Evolutionary conservation across 2,329 filamentous ascomycete species (phyloP), one percentile per base, ranked within the genome.

Genomic region (Ascochyta koolunga): DNA sequence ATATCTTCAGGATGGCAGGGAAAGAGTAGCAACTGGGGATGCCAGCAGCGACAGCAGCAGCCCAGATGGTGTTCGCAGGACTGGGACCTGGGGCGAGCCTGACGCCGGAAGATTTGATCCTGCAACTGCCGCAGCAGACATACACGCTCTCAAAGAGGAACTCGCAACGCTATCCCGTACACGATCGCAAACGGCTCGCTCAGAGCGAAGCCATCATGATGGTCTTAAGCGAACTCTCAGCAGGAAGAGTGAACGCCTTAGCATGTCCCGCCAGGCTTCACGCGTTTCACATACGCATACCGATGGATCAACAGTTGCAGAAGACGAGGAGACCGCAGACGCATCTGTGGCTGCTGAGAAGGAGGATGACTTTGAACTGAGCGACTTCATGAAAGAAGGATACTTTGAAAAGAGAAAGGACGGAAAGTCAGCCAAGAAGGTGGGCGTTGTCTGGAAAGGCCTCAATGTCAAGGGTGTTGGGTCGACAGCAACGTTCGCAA

Each of bases 361-460:
- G 15, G 72, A 83, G 2, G 83, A 85, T 1, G 86, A 83, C 2
- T 91, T 93, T 59, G 83, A 89, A 56, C 79, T 93, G 1, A 83
- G 82, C 29, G 78, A 85, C 11, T 93, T 93, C 68, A 83, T 93
- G 75, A 83, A 85, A 40, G 85, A 90, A 55, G 89, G 89, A 1
- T 87, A 89, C 64, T 87, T 92, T 54, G 90, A 92, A 74, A 90
- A 89, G 69, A 82, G 88, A 11, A 84, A 83, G 38, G 82, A 86
- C 25, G 87, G 86, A 5, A 79, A 81, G 31, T 88, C 89, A 0
- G 83, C 87, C 10, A 95, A 93, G 77, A 89, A 87, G 65, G 84
- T 93, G 10, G 90, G 90, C 2, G 88, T 93, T 1, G 78, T 91
- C 1, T 93, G 88, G 79, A 90, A 88, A 73, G 82, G 90, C 62